Evolutionary conservation across 2,329 filamentous ascomycete genomes (phyloP).

Genomic region (Acrocalymma vagum): DNA sequence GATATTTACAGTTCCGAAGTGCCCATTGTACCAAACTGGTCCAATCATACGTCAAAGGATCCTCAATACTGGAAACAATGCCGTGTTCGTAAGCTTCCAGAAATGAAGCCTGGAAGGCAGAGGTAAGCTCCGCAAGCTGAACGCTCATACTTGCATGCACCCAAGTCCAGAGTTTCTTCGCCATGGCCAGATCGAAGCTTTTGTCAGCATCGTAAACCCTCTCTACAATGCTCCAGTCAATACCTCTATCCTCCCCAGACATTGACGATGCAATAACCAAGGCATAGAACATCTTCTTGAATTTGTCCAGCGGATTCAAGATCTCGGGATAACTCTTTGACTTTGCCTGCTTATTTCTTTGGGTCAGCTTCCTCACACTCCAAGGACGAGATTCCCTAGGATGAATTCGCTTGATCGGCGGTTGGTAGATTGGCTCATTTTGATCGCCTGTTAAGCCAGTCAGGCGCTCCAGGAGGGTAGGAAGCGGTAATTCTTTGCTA

Average conservation of each 20-base stretch:
- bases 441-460: constrained; percentile 44
- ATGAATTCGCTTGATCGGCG: constrained; percentile 13
- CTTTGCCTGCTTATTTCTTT: constrained; percentile 18
- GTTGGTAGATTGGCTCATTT: constrained; percentile 35
- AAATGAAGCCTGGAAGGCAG: constrained; percentile 72
- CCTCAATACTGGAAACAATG: constrained; percentile 67
- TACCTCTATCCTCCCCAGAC: constrained; percentile 43
- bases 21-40: constrained; percentile 72
- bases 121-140: constrained; percentile 65
- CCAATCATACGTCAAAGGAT: constrained; percentile 75
- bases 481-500: constrained; percentile 16
- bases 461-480: constrained; percentile 43
- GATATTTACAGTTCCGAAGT: constrained; percentile 52
- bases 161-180: constrained; percentile 50
- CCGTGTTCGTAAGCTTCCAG: constrained; percentile 71
- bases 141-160: constrained; percentile 41
- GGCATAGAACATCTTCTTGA: constrained; percentile 42
- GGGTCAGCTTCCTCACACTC: constrained; percentile 21
- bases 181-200: constrained; percentile 39
- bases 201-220: constrained; percentile 47
- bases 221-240: constrained; percentile 54
- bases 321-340: constrained; percentile 23
- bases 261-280: constrained; percentile 42
- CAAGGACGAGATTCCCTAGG: constrained; percentile 10
- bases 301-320: constrained; percentile 29